Percentiles rank a stretch among this genome's conserved stretches.
Conservation (phyloP, 257 asterid species). For the Ilex asprella region DNA sequence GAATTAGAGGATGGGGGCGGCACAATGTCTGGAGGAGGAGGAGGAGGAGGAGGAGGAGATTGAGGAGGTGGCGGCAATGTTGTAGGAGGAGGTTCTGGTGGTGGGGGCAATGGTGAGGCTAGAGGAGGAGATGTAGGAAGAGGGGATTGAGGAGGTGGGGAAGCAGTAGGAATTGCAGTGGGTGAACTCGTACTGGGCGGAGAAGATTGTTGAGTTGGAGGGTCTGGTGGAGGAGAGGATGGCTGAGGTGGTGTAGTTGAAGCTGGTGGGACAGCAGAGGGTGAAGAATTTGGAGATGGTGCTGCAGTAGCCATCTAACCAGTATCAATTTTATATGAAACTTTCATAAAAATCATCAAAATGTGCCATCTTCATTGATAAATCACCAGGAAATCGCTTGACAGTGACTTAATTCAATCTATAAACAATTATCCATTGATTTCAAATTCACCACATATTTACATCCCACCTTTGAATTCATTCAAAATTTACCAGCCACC, state of each 20-base stretch:
- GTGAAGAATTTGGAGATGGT: slow-evolving; percentile 28
- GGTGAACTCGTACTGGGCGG: slow-evolving; percentile 12
- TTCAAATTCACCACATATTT: too few relatives aligned
- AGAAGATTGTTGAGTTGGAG: slow-evolving; percentile 4
- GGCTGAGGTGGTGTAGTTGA: slow-evolving; percentile 15
- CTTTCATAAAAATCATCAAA: slow-evolving; percentile 15
- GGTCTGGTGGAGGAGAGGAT: slow-evolving; percentile 6
- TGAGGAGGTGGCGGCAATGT: slow-evolving; percentile 8
- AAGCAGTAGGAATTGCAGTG: slow-evolving; percentile 8
- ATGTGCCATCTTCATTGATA: slow-evolving; percentile 7
- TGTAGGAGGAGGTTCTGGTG: slow-evolving; percentile 10
- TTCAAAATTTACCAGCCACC: slow-evolving; percentile 6
- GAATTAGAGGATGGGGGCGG: slow-evolving; percentile 24
- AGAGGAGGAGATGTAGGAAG: slow-evolving; percentile 16
- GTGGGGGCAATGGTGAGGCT: slow-evolving; percentile 10
- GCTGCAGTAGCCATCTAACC: slow-evolving; percentile 38
- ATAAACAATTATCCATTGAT: too few relatives aligned
- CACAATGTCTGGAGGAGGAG: slow-evolving; percentile 6
- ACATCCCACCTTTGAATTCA: neutral
- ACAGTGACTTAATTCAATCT: neutral
- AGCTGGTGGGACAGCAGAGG: slow-evolving; percentile 18
- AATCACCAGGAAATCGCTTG: neutral
- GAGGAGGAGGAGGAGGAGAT: neutral
- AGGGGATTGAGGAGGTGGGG: slow-evolving; percentile 8
- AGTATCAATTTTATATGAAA: slow-evolving; percentile 18